Percentiles rank a stretch among this genome's conserved stretches.
Evolutionary conservation across 441 rosid genomes (phyloP).

Genomic region (Breynia disticha): DNA sequence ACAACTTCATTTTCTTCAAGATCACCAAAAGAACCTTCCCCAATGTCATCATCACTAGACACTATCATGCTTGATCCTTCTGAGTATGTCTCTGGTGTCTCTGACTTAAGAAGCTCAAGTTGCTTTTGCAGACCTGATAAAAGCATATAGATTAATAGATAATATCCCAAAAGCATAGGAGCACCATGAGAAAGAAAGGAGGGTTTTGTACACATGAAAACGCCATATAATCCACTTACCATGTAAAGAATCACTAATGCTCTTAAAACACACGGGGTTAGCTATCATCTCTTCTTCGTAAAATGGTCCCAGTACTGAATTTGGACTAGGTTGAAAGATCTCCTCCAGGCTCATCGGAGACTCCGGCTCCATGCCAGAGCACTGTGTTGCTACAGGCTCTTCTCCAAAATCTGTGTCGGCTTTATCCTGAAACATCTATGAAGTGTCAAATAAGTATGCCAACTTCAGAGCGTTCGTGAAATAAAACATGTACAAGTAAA

Average conservation of each 20-base stretch:
- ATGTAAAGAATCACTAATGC: conserved; percentile 20
- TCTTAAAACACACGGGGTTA: conserved; percentile 22
- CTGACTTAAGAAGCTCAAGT: conserved; percentile 42
- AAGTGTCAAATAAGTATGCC: conserved; percentile 4
- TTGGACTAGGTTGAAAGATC: conserved; percentile 63
- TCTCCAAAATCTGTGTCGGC: conserved; percentile 28
- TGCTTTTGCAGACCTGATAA: conserved; percentile 32
- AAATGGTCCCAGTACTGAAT: conserved; percentile 61
- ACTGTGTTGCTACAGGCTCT: conserved; percentile 30
- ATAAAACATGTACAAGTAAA: neutral
- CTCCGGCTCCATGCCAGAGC: conserved; percentile 31
- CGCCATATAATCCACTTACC: conserved; percentile 27
- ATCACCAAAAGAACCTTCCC: conserved; percentile 16
- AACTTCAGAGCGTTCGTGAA: too few relatives aligned
- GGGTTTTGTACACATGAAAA: too few relatives aligned
- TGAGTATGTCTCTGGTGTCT: conserved; percentile 35
- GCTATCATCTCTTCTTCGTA: conserved; percentile 27
- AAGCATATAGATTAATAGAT: conserved; percentile 5
- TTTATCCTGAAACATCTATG: conserved; percentile 23
- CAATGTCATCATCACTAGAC: conserved; percentile 47
- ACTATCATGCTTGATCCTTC: conserved; percentile 48
- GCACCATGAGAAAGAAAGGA: neutral
- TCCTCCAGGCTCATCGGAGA: conserved; percentile 45
- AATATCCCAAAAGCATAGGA: neutral
- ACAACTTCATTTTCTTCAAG: conserved; percentile 25